Percentiles rank a stretch among this genome's conserved stretches.
phyloP scores from a whole-genome alignment of 805 yeast species.

The Metschnikowia peoriensis region DNA sequence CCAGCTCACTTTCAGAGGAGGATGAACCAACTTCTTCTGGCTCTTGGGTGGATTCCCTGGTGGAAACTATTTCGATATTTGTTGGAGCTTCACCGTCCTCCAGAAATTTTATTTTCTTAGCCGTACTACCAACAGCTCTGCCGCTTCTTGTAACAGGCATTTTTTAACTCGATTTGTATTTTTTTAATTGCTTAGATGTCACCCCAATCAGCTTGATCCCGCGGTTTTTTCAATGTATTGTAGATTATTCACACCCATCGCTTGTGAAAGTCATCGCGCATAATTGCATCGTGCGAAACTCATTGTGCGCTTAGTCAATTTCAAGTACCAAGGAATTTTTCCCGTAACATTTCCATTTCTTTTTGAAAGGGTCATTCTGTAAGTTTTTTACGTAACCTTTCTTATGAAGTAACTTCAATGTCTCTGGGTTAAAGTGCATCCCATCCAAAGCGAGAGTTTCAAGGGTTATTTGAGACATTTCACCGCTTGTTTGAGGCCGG shows the following conservation, averaged over 20 bases:
- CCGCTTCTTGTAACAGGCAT: constrained; percentile 35
- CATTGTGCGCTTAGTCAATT: constrained; percentile 1
- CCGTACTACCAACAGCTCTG: constrained; percentile 13
- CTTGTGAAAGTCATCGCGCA: constrained; percentile 11
- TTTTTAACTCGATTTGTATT: not conserved
- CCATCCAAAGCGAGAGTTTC: constrained; percentile 33
- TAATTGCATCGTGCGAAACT: constrained; percentile 8
- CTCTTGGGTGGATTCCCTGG: constrained; percentile 14
- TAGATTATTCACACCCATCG: constrained; percentile 3
- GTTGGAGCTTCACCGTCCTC: constrained; percentile 26
- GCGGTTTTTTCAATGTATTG: not conserved
- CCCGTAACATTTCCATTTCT: constrained; percentile 37
- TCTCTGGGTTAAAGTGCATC: constrained; percentile 28
- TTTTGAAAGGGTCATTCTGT: constrained; percentile 24
- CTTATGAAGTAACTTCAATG: constrained; percentile 22
- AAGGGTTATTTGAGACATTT: constrained; percentile 12
- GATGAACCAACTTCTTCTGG: constrained; percentile 1
- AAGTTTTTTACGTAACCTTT: constrained; percentile 20
- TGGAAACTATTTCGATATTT: constrained; percentile 13
- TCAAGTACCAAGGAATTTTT: constrained; percentile 27
- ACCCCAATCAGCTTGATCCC: not conserved
- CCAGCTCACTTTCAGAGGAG: constrained; percentile 1
- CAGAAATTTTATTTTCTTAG: constrained; percentile 32
- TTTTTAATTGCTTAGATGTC: not conserved
- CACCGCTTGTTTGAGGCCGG: constrained; percentile 7